These are phyloP conservation scores for Boechera retrofracta DNA, from an alignment of 345 rosid genomes.

Conservation along the genomic window DNA sequence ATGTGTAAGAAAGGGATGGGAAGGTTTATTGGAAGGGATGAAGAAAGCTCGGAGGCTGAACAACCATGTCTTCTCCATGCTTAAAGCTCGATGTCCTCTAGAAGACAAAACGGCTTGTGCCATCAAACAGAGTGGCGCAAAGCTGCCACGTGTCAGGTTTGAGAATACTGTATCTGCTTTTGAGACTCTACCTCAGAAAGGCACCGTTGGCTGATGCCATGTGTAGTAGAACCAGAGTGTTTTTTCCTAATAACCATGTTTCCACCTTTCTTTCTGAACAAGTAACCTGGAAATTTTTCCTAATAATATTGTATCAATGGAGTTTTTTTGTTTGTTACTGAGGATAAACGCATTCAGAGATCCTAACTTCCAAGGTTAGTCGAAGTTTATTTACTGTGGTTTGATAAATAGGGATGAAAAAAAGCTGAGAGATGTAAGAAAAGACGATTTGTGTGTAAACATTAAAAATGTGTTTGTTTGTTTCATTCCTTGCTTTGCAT, in stretches of 20 bases:
- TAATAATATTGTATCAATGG: slow-evolving; percentile 10
- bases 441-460: too few species aligned
- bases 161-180: slow-evolving; percentile 98
- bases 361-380: background rate
- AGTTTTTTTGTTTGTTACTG: background rate
- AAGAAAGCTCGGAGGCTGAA: slow-evolving; percentile 95
- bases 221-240: background rate
- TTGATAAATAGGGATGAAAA: background rate
- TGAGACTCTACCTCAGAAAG: slow-evolving; percentile 92
- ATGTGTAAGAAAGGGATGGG: slow-evolving; percentile 75
- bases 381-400: background rate
- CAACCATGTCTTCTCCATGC: slow-evolving; percentile 97
- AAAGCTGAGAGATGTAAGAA: background rate
- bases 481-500: background rate
- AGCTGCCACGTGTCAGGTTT: slow-evolving; percentile 82
- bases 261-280: background rate
- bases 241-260: background rate
- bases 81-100: slow-evolving; percentile 95
- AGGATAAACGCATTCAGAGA: background rate
- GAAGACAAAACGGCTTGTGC: slow-evolving; percentile 97
- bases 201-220: slow-evolving; percentile 44
- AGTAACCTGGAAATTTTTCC: background rate
- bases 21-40: slow-evolving; percentile 85
- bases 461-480: background rate
- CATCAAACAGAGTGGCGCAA: slow-evolving; percentile 96